Evolutionary conservation across 1,284 basidiomycete genomes (phyloP), one percentile per base, ranked within the genome.

Genomic region (Ceratorhiza oryzae-sativae): DNA sequence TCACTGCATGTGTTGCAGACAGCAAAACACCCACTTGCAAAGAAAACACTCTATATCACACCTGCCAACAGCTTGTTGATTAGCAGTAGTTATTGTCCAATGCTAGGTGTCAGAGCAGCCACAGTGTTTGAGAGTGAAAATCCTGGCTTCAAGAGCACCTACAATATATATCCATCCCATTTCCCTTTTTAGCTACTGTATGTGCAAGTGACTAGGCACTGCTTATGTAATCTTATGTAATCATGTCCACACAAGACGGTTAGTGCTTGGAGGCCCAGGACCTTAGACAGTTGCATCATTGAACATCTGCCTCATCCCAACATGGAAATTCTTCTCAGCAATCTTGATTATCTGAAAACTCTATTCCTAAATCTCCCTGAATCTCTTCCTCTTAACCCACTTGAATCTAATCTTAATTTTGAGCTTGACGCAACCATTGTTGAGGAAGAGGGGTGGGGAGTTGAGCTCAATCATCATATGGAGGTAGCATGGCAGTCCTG

Each of bases 321-420:
- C 51, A 55, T 55, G 20, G 30, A 55, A 55, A 55, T 3, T 34
- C 20, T 55, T 30, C 25, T 15, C 20, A 15, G 25, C 25, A 34
- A 55, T 9, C 51, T 55, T 34, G 30, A 55, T 55, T 34, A 9
- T 55, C 25, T 55, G 6, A 13, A 41, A 34, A 41, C 20, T 10
- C 56, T 58, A 9, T 39, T 58, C 20, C 20, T 34, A 9, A 36
- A n/a, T 39, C 34, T 58, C 39, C 56, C 56, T 36, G 23, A 34
- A 18, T 36, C 56, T 18, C 56, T 58, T 20, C 56, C 30, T n/a
- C 18, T 18, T 10, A 13, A 58, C 30, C 56, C 56, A 3, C 12
- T 27, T n/a, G 34, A 58, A 8, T 58, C 56, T 9, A 58, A 34
- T 36, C 56, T 58, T 13, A 36, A n/a, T 32, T 58, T 58, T 58